phyloP scores from a whole-genome alignment of 805 yeast genomes.

The Saccharomycodes ludwigii region DNA sequence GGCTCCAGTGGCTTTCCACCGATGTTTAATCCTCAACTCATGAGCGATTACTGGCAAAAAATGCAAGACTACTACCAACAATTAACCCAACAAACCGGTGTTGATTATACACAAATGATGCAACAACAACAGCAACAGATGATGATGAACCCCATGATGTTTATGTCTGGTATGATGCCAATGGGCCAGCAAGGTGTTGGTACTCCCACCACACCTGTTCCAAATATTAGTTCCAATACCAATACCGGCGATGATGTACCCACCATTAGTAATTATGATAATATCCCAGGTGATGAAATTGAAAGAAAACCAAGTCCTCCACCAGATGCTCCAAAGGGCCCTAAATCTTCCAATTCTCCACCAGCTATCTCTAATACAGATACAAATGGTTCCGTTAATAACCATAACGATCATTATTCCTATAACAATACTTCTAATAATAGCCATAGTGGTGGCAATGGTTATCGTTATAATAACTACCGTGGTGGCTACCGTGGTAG shows the following conservation, averaged over 20 bases:
- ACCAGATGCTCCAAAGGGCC: conserved; percentile 42
- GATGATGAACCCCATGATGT: conserved; percentile 20
- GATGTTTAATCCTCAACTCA: conserved; percentile 37
- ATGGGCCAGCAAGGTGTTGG: conserved; percentile 4
- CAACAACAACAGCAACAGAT: conserved; percentile 25
- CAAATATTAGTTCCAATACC: conserved; percentile 14
- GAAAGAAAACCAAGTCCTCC: conserved; percentile 20
- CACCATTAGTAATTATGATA: conserved; percentile 13
- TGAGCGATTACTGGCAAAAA: conserved; percentile 52
- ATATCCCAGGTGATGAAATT: conserved; percentile 18
- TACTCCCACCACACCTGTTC: conserved; percentile 9
- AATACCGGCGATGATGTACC: conserved; percentile 10
- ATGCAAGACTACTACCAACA: conserved; percentile 39
- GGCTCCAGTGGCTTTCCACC: conserved; percentile 9
- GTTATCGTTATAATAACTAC: conserved; percentile 13
- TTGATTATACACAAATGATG: conserved; percentile 22
- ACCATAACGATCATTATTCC: conserved; percentile 4
- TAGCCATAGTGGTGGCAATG: conserved; percentile 10
- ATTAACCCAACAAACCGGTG: conserved; percentile 24
- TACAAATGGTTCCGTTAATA: conserved; percentile 25
- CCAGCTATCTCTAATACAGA: too few species aligned
- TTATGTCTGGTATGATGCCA: conserved; percentile 10
- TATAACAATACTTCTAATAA: conserved; percentile 1
- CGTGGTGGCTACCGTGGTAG: conserved; percentile 16
- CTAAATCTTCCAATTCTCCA: too few species aligned